Conservation (phyloP, 139 green algal species). For the Nannochloris sp. region DNA sequence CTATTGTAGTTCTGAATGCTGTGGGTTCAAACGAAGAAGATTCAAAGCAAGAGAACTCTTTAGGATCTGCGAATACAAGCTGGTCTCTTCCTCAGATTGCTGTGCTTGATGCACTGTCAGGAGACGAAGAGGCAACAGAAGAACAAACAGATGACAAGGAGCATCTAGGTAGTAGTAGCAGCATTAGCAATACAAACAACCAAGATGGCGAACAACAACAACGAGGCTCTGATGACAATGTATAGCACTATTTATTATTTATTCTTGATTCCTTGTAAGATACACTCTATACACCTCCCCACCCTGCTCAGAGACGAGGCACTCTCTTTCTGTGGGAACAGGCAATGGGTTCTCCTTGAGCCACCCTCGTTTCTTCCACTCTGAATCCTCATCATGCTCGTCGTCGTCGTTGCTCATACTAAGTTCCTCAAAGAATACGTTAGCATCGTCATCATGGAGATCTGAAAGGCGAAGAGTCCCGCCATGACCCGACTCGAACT, state of each 20-base stretch:
- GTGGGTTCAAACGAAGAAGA: not conserved
- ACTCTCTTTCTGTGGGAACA: slow-evolving; percentile 64
- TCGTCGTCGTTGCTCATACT: not conserved
- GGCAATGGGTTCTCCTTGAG: slow-evolving; percentile 54
- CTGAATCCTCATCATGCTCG: not conserved
- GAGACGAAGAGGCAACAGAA: not conserved
- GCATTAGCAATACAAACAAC: not conserved
- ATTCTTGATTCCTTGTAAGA: too few species aligned
- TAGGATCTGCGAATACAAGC: not conserved
- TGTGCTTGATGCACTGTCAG: too few species aligned
- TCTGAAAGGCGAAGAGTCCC: slow-evolving; percentile 16
- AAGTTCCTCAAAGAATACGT: slow-evolving; percentile 1
- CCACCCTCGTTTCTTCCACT: slow-evolving; percentile 42
- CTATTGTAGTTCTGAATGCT: slow-evolving; percentile 9
- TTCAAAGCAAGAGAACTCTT: not conserved
- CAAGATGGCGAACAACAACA: not conserved
- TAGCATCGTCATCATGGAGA: not conserved
- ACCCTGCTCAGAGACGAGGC: slow-evolving; percentile 19
- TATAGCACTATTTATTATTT: too few species aligned
- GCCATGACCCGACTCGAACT: slow-evolving; percentile 35
- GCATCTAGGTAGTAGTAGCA: not conserved
- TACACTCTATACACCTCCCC: too few species aligned
- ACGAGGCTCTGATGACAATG: not conserved
- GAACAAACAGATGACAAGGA: not conserved
- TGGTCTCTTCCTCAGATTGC: too few species aligned